Conservation (phyloP, 352 stramenopile genomes). For the Phytophthora ramorum region DNA sequence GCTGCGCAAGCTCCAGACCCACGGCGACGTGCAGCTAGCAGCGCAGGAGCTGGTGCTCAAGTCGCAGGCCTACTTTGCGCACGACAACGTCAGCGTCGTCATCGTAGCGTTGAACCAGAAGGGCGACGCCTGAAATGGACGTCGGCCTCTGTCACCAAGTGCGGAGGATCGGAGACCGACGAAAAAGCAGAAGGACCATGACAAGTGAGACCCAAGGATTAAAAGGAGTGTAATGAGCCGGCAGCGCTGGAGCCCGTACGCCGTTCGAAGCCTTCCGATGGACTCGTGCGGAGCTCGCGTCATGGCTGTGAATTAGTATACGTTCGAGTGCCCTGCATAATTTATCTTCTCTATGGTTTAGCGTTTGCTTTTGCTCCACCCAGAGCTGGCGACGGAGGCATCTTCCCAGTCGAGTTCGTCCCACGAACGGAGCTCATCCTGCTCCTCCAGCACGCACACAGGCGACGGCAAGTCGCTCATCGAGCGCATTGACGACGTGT, state of each 20-base stretch:
- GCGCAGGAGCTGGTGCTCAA: constrained; percentile 90
- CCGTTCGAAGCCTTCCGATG: constrained; percentile 30
- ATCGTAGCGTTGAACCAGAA: constrained; percentile 88
- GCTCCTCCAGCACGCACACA: constrained; percentile 36
- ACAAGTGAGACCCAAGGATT: not conserved
- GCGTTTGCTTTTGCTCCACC: not conserved
- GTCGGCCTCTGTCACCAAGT: constrained; percentile 22
- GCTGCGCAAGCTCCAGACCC: constrained; percentile 82
- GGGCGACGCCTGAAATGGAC: constrained; percentile 40
- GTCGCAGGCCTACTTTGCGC: constrained; percentile 88
- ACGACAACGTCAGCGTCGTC: constrained; percentile 93
- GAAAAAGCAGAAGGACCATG: constrained; percentile 31
- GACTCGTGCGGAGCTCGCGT: constrained; percentile 6
- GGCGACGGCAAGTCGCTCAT: constrained; percentile 30
- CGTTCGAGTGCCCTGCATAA: constrained; percentile 13
- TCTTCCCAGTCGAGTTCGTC: constrained; percentile 37
- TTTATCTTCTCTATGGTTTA: constrained; percentile 13
- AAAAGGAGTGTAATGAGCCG: constrained; percentile 18
- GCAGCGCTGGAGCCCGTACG: not conserved
- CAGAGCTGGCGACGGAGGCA: not conserved
- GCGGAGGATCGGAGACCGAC: constrained; percentile 26
- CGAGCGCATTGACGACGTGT: constrained; percentile 14
- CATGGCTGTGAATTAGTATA: constrained; percentile 23
- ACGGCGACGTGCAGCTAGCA: constrained; percentile 90
- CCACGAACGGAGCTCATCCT: constrained; percentile 36